Conservation (phyloP, 2,329 filamentous ascomycete species). For the Colletotrichum scovillei region DNA sequence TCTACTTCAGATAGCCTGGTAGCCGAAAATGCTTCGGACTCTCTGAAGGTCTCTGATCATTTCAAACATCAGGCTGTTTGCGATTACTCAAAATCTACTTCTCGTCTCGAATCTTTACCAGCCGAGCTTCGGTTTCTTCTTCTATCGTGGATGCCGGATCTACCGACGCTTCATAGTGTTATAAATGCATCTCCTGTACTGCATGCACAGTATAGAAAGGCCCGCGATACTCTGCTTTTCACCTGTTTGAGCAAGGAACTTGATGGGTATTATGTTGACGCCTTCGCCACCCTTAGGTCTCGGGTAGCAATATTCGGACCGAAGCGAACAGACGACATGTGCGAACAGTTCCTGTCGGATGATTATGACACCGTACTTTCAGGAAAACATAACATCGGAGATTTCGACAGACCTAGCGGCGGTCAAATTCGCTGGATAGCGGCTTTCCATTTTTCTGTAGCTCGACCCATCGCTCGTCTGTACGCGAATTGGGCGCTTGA, state of each 20-base stretch:
- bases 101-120: neutral
- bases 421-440: conserved; percentile 2
- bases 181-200: conserved; percentile 38
- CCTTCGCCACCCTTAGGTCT: conserved; percentile 36
- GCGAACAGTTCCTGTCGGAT: conserved; percentile 19
- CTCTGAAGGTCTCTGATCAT: too few relatives aligned
- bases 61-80: neutral
- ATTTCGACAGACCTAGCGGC: too few relatives aligned
- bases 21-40: neutral
- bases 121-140: conserved; percentile 14
- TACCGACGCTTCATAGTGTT: conserved; percentile 24
- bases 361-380: conserved; percentile 18
- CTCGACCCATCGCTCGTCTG: neutral
- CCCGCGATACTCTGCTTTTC: conserved; percentile 36
- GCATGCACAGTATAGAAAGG: conserved; percentile 37
- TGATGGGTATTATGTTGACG: conserved; percentile 36
- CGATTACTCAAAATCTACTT: neutral
- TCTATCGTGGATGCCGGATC: conserved; percentile 35
- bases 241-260: conserved; percentile 36
- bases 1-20: too few relatives aligned
- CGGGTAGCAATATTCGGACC: conserved; percentile 25
- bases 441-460: neutral
- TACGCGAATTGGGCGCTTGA: neutral
- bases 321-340: conserved; percentile 21
- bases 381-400: neutral